A percentile compares a stretch with the other conserved stretches of the same genome.
Conservation (phyloP, 2,329 filamentous ascomycete genomes). For the Elsinoe fawcettii region DNA sequence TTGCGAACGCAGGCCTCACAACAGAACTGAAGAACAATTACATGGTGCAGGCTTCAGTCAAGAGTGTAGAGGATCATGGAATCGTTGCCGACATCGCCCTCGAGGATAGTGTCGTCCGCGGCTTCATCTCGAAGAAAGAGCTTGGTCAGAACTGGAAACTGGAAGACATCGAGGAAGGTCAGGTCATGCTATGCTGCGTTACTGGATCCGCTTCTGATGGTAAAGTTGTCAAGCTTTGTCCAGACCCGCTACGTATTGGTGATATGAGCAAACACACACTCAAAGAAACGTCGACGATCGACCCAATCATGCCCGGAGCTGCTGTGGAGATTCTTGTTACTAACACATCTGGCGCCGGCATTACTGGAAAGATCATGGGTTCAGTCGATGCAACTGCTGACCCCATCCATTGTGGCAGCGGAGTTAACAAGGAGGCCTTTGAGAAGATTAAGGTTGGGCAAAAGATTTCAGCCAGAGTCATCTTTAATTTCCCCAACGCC, state of each 20-base stretch:
- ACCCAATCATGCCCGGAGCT: slow-evolving; percentile 86
- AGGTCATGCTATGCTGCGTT: slow-evolving; percentile 77
- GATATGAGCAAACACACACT: slow-evolving; percentile 61
- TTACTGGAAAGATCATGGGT: slow-evolving; percentile 86
- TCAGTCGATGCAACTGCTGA: slow-evolving; percentile 87
- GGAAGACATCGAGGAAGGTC: slow-evolving; percentile 67
- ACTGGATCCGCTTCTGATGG: slow-evolving; percentile 66
- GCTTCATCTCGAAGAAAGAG: slow-evolving; percentile 80
- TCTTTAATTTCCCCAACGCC: slow-evolving; percentile 75
- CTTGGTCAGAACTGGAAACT: slow-evolving; percentile 56
- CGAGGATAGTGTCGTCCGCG: slow-evolving; percentile 58
- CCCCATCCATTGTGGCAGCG: slow-evolving; percentile 75
- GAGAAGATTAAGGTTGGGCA: slow-evolving; percentile 75
- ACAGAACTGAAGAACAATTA: slow-evolving; percentile 63
- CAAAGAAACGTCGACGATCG: slow-evolving; percentile 73
- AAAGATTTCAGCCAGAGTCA: slow-evolving; percentile 76
- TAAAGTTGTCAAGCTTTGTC: slow-evolving; percentile 79
- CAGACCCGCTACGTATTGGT: slow-evolving; percentile 56
- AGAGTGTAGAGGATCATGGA: slow-evolving; percentile 93
- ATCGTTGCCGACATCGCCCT: slow-evolving; percentile 88
- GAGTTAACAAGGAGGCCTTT: slow-evolving; percentile 57
- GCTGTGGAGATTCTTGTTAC: slow-evolving; percentile 76
- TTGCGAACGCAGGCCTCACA: slow-evolving; percentile 68
- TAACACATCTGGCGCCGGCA: slow-evolving; percentile 64
- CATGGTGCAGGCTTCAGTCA: slow-evolving; percentile 78